Percentiles rank a stretch among this genome's conserved stretches.
phyloP scores from a whole-genome alignment of 2,329 filamentous ascomycete genomes.

The Fusarium sp. region DNA sequence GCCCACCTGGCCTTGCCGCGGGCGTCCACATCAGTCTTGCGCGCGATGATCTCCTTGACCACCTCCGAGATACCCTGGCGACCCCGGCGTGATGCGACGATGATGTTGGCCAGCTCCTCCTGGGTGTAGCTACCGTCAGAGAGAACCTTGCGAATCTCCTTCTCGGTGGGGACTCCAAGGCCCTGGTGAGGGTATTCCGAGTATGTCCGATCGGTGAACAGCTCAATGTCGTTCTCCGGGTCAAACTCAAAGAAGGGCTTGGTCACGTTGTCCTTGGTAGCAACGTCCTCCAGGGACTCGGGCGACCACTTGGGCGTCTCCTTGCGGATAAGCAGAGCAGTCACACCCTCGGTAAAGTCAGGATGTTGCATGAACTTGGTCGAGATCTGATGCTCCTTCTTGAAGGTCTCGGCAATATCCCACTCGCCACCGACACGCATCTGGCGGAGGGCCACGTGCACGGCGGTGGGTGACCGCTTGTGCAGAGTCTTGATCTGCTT shows the following conservation, averaged over 20 bases:
- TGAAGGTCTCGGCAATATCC: conserved; percentile 85
- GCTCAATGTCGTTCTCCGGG: conserved; percentile 57
- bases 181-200: conserved; percentile 72
- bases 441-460: conserved; percentile 84
- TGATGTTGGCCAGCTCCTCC: conserved; percentile 67
- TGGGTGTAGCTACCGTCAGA: conserved; percentile 51
- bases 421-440: conserved; percentile 78
- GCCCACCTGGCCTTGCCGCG: conserved; percentile 56
- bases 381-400: conserved; percentile 84
- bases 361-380: conserved; percentile 86
- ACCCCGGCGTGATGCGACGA: conserved; percentile 65
- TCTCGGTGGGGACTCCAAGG: conserved; percentile 79
- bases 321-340: conserved; percentile 77
- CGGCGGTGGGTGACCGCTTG: conserved; percentile 81
- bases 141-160: conserved; percentile 60
- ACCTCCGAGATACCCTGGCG: conserved; percentile 75
- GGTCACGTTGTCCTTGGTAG: conserved; percentile 59
- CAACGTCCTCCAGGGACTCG: conserved; percentile 72
- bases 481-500: conserved; percentile 78
- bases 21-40: conserved; percentile 63
- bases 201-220: conserved; percentile 72
- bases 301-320: conserved; percentile 77
- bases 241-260: conserved; percentile 72
- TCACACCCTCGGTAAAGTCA: conserved; percentile 94
- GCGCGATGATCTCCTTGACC: conserved; percentile 70